These are phyloP conservation scores for Pythium pyrilobum DNA, from an alignment of 352 stramenopile species.

Conservation along the genomic window DNA sequence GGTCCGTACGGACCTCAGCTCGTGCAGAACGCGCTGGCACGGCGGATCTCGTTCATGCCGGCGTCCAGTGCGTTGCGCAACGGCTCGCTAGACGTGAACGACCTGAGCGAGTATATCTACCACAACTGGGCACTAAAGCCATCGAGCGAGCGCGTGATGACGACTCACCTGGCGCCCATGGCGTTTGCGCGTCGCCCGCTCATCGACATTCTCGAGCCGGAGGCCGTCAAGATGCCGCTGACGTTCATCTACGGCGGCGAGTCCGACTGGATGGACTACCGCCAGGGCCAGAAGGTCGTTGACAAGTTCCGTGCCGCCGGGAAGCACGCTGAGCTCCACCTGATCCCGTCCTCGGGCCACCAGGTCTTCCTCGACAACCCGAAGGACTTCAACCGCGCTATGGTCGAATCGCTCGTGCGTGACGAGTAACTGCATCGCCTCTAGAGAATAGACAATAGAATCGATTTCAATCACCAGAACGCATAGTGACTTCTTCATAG, in stretches of 20 bases:
- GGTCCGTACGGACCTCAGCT: constrained; percentile 74
- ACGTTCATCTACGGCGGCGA: constrained; percentile 81
- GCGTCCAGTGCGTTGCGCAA: constrained; percentile 61
- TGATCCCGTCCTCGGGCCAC: constrained; percentile 60
- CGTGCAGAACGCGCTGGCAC: constrained; percentile 57
- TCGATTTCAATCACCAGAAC: neutral
- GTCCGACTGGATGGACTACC: constrained; percentile 85
- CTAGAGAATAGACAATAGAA: constrained; percentile 5
- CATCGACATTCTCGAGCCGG: constrained; percentile 50
- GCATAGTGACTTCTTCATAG: too few relatives aligned
- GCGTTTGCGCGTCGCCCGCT: constrained; percentile 63
- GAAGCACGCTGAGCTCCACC: constrained; percentile 40
- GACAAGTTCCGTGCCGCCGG: constrained; percentile 35
- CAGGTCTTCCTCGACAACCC: constrained; percentile 86
- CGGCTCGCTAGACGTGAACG: constrained; percentile 49
- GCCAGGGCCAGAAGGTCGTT: constrained; percentile 56
- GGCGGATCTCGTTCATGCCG: constrained; percentile 74
- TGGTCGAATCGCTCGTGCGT: constrained; percentile 36
- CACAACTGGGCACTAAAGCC: constrained; percentile 82
- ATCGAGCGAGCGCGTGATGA: constrained; percentile 68
- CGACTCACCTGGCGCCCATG: constrained; percentile 66
- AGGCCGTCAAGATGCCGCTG: constrained; percentile 66
- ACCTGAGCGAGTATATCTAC: constrained; percentile 78
- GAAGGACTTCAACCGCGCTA: constrained; percentile 50
- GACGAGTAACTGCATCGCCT: neutral